These are phyloP conservation scores for Vigna unguiculata DNA, from an alignment of 306 rosid species.

Conservation along the genomic window DNA sequence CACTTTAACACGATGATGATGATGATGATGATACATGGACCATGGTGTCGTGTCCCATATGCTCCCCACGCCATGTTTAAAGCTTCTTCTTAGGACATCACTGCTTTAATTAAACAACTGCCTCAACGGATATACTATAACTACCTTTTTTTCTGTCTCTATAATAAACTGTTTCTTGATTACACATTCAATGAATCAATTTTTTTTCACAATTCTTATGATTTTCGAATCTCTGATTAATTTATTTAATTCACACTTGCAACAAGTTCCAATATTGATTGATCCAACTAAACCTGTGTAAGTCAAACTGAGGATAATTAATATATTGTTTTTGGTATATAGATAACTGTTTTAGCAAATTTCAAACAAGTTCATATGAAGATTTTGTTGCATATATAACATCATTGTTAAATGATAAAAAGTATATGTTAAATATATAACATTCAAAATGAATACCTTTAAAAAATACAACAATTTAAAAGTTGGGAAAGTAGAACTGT, in stretches of 20 bases:
- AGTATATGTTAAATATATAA: no score
- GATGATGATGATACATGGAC: constrained; percentile 27
- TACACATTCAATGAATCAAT: neutral
- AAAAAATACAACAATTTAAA: no score
- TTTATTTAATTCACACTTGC: neutral
- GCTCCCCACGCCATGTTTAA: constrained; percentile 67
- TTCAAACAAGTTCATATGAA: no score
- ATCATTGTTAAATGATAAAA: no score
- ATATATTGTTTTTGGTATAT: no score
- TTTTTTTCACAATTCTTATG: neutral
- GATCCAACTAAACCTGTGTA: no score
- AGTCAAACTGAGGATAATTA: no score
- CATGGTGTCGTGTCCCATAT: constrained; percentile 68
- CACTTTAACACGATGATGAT: neutral
- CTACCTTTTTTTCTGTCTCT: neutral
- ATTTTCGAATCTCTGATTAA: neutral
- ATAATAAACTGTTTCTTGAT: neutral
- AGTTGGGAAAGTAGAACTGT: no score
- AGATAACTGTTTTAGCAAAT: no score
- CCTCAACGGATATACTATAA: constrained; percentile 5
- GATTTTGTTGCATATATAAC: no score
- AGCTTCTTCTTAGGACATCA: constrained; percentile 13
- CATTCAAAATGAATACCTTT: no score
- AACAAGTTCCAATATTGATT: neutral
- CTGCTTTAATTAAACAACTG: constrained; percentile 40